Conservation (phyloP, 177 flowering plant genomes). For the Vitis hybrid region DNA sequence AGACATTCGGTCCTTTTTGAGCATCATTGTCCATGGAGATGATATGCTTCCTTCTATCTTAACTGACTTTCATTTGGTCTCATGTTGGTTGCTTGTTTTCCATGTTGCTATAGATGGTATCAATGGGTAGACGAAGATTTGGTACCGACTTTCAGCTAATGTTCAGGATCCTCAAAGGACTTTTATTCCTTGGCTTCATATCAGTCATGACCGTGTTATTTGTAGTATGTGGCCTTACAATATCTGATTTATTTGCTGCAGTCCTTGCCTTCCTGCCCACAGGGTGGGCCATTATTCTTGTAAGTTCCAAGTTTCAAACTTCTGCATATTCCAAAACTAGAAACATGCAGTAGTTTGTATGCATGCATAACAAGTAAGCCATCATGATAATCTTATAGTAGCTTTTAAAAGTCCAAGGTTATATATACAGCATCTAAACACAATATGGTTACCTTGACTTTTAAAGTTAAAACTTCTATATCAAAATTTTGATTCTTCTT, state of each 20-base stretch:
- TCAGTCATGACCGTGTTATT: conserved; percentile 87
- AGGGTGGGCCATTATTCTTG: conserved; percentile 93
- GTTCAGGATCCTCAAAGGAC: conserved; percentile 93
- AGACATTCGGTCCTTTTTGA: background rate
- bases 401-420: no score
- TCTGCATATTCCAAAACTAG: background rate
- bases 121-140: conserved; percentile 88
- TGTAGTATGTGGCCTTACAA: conserved; percentile 80
- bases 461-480: no score
- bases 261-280: conserved; percentile 89
- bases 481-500: no score
- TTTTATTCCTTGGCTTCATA: conserved; percentile 82
- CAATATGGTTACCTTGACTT: no score
- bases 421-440: no score
- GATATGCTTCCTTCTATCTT: background rate
- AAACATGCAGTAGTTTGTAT: background rate
- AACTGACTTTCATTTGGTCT: background rate
- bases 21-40: background rate
- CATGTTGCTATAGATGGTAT: conserved; percentile 62
- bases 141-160: conserved; percentile 93
- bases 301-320: conserved; percentile 34
- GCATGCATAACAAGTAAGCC: background rate
- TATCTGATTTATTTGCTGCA: conserved; percentile 73
- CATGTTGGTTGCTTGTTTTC: background rate
- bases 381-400: background rate